Evolutionary conservation across 2,329 filamentous ascomycete species (phyloP), one percentile per base, ranked within the genome.

Genomic region (Fusarium udum): DNA sequence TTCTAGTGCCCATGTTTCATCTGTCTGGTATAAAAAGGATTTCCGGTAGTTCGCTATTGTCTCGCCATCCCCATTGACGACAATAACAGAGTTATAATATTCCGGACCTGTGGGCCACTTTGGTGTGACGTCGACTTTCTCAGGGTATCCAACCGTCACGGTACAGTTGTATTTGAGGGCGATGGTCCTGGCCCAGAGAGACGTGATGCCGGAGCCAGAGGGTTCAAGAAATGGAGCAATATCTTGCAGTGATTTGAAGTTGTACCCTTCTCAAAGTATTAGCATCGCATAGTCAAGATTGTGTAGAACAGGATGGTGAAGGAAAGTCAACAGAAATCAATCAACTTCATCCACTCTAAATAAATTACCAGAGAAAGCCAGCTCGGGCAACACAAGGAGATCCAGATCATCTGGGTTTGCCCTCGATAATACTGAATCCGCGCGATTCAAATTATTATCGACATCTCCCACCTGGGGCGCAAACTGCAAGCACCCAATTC

Each of bases 101-200:
- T 89, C 87, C 0, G 87, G 85, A 0, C 78, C 79, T 0, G 86
- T 80, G 0, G 89, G 88, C 86, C 88, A 89, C 26, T 84, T 83
- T 1, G 79, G 56, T 0, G 83, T 78, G 0, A 87, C 77, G 53
- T 91, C 89, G 2, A 87, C 88, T 74, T 88, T 89, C 63, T 96
- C 93, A 0, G 93, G 93, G 60, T 95, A 96, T 1, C 93, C 93
- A 3, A 90, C 89, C 1, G 89, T 87, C 1, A 95, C 92, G 55
- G 87, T 83, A 77, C 92, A 95, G 64, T 91, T 85, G 76, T 92
- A 86, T 73, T 90, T 90, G 28, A 89, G 83, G 0, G 93, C 93
- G 0, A 87, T 89, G 0, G 87, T 89, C 37, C 89, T 85, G 0
- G 93, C 92, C 93, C 93, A 96, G 28, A 92, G 80, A 0, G 92